Percentiles rank a stretch among this genome's conserved stretches.
Evolutionary conservation across 2,329 filamentous ascomycete genomes (phyloP).

Genomic region (Aspergillus pseudoviridinutans): DNA sequence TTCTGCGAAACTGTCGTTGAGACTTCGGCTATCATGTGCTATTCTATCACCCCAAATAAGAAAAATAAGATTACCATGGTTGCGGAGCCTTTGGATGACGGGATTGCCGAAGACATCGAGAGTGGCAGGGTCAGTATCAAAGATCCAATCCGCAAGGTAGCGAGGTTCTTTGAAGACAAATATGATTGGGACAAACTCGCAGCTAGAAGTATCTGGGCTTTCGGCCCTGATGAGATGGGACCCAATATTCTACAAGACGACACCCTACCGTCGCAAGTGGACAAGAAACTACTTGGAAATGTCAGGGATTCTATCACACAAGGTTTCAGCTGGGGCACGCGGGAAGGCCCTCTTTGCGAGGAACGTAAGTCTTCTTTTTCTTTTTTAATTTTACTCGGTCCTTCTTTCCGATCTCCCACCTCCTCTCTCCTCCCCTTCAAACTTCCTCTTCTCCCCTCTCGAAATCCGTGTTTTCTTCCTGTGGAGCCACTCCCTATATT

Average conservation of each 20-base stretch:
- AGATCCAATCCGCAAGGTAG: constrained; percentile 86
- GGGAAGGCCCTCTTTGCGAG: constrained; percentile 95
- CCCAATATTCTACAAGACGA: constrained; percentile 97
- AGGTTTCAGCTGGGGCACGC: constrained; percentile 92
- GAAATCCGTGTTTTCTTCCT: neutral
- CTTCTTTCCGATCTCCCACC: too few relatives aligned
- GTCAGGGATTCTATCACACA: constrained; percentile 92
- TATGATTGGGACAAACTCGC: constrained; percentile 97
- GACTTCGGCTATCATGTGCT: constrained; percentile 96
- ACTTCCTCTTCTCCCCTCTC: neutral
- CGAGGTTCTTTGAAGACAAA: constrained; percentile 94
- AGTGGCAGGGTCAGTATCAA: constrained; percentile 84
- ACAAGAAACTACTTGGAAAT: constrained; percentile 81
- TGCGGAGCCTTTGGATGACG: constrained; percentile 89
- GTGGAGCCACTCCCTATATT: neutral
- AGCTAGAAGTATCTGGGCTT: constrained; percentile 95
- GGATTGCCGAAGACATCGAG: constrained; percentile 93
- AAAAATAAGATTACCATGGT: constrained; percentile 99
- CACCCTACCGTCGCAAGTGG: constrained; percentile 87
- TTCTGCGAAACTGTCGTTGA: constrained; percentile 99
- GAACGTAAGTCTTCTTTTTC: constrained; percentile 65
- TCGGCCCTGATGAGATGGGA: constrained; percentile 90
- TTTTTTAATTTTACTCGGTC: constrained; percentile 9
- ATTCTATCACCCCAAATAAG: constrained; percentile 96
- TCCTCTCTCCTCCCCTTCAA: neutral